Conservation (phyloP, 495 filamentous ascomycete species). For the Aspergillus bridgeri region DNA sequence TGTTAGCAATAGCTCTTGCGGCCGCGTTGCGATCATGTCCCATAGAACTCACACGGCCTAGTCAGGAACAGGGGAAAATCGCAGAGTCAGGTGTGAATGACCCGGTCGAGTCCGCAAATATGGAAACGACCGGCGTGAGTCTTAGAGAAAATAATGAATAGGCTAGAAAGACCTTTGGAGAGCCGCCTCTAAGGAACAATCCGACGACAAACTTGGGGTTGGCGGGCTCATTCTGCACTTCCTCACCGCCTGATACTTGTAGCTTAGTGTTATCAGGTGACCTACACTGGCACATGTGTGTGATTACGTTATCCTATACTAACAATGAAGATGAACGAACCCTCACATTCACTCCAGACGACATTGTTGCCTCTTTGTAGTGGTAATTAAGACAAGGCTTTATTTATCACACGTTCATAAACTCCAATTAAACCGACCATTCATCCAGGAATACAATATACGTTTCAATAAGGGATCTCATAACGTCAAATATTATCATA, state of each 20-base stretch:
- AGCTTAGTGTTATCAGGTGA: conserved; percentile 8
- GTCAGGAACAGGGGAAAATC: conserved; percentile 15
- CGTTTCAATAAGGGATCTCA: background rate
- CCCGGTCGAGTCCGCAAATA: conserved; percentile 3
- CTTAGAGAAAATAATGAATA: background rate
- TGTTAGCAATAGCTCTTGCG: conserved; percentile 9
- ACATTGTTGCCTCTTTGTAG: background rate
- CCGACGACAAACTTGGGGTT: conserved; percentile 21
- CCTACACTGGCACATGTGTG: too few species aligned
- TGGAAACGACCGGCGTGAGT: conserved; percentile 14
- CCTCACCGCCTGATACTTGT: conserved; percentile 19
- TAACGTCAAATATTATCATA: conserved; percentile 11
- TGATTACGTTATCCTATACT: conserved; percentile 1
- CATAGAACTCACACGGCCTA: conserved; percentile 7
- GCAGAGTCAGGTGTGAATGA: conserved; percentile 10
- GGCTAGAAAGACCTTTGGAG: conserved; percentile 1
- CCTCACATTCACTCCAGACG: background rate
- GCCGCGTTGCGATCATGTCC: background rate
- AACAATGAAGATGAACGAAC: too few species aligned
- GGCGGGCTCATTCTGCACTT: conserved; percentile 18
- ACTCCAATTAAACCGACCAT: conserved; percentile 7
- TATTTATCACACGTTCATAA: conserved; percentile 5
- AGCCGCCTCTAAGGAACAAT: background rate
- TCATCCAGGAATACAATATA: background rate
- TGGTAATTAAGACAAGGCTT: too few species aligned